Evolutionary conservation across 2,329 filamentous ascomycete genomes (phyloP).

Genomic region (Ploettnerulaceae sp.): DNA sequence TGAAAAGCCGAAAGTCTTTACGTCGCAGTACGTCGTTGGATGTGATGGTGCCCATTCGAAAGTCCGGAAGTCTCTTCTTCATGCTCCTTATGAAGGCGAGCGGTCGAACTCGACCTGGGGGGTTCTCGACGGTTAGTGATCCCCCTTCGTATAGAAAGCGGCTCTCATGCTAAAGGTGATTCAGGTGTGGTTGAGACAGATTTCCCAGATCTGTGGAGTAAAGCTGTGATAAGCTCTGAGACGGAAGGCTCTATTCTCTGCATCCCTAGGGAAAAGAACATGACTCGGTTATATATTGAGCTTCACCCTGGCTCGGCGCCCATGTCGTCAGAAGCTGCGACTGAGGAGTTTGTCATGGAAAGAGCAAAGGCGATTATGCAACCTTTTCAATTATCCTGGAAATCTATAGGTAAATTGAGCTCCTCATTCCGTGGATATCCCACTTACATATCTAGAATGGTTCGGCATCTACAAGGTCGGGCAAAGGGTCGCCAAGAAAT

Average conservation of each 20-base stretch:
- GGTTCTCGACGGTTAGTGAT: conserved; percentile 45
- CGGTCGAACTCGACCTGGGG: conserved; percentile 54
- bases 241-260: conserved; percentile 52
- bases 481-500: conserved; percentile 54
- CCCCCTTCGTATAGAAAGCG: conserved; percentile 16
- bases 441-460: conserved; percentile 49
- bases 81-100: conserved; percentile 54
- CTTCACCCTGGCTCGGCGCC: conserved; percentile 43
- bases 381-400: conserved; percentile 53
- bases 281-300: conserved; percentile 62
- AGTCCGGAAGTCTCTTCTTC: conserved; percentile 47
- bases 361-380: conserved; percentile 57
- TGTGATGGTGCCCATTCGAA: conserved; percentile 51
- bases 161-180: conserved; percentile 42
- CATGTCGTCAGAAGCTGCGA: conserved; percentile 36
- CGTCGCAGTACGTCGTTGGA: conserved; percentile 60
- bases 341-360: conserved; percentile 66
- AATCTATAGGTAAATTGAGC: conserved; percentile 70
- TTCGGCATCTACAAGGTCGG: conserved; percentile 56
- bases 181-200: conserved; percentile 36
- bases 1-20: conserved; percentile 49
- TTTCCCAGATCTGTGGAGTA: conserved; percentile 59
- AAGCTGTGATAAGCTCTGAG: conserved; percentile 50
- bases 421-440: conserved; percentile 9
- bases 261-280: conserved; percentile 55